Conservation (phyloP, 768 basidiomycete species). For the Tephrocybe sp. region DNA sequence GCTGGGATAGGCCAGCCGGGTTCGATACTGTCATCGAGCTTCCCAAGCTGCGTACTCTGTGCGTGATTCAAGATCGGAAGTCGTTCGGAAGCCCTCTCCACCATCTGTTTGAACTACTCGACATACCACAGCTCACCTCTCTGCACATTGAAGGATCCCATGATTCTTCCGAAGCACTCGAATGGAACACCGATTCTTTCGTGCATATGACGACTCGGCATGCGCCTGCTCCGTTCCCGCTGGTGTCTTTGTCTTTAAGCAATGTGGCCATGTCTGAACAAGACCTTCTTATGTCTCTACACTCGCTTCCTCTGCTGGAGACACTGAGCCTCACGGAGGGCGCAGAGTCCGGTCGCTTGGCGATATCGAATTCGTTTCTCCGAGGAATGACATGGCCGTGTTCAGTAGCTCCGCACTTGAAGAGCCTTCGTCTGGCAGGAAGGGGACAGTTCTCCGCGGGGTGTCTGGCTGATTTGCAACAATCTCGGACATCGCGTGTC, state of each 20-base stretch:
- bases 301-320: neutral
- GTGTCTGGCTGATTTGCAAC: neutral
- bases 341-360: neutral
- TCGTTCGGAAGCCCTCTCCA: neutral
- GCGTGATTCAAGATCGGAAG: neutral
- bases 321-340: neutral
- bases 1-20: neutral
- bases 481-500: neutral
- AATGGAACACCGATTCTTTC: neutral
- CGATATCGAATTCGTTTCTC: neutral
- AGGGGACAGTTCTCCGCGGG: neutral
- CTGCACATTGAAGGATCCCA: slow-evolving; percentile 1
- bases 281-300: neutral
- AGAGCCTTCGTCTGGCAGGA: neutral
- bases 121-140: neutral
- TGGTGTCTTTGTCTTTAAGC: neutral
- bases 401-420: neutral
- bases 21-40: neutral
- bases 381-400: neutral
- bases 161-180: neutral
- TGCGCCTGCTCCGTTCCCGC: neutral
- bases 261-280: neutral
- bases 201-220: neutral
- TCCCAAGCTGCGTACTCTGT: neutral
- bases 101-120: neutral